Base-by-base conservation (phyloP, 805 yeast genomes). In the Yamadazyma phyllophila region DNA sequence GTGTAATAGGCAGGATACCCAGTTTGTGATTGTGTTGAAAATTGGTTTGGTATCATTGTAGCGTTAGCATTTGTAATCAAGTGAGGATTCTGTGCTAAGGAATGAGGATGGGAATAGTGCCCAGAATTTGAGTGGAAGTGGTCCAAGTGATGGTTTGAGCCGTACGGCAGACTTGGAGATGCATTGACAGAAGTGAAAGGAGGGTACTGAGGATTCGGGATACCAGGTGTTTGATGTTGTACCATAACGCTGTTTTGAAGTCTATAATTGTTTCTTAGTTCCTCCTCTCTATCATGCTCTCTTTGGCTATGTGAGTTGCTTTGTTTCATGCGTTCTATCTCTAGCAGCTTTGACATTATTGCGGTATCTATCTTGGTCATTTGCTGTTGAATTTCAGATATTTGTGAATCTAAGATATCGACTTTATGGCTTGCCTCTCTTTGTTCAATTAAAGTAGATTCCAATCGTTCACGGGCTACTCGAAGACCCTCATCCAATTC, bases 1-100 rank as follows among this genome's bases (percentile, higher is more conserved):
- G 32, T 10, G 12, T 44, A 43, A 32, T 47, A 43, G 5, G 39
- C 41, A 7, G 47, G 45, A 39, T 27, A 33, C 1, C 36, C 47
- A 14, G 44, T 39, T 7, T 5, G 31, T 24, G 38, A 24, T 20
- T 33, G 36, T 6, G 24, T 12, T 33, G 36, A n/a, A 7, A 33
- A 14, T n/a, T 20, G 24, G 6, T 20, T 20, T 4, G 24, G 24
- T 4, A 20, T 20, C 6, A 20, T 20, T 20, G 24, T 3, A 20
- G 24, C 24, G 6, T 20, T 3, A 20, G 24, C 6, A 6, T 20
- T 20, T 20, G 24, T 6, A 4, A 20, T 20, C 24, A 20, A 20
- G 24, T 20, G 24, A 20, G n/a, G n/a, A n/a, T n/a, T n/a, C n/a
- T n/a, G n/a, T n/a, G n/a, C n/a, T n/a, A n/a, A n/a, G n/a, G n/a